Evolutionary conservation across 2,329 filamentous ascomycete genomes (phyloP).

Genomic region (Aspergillus niger): DNA sequence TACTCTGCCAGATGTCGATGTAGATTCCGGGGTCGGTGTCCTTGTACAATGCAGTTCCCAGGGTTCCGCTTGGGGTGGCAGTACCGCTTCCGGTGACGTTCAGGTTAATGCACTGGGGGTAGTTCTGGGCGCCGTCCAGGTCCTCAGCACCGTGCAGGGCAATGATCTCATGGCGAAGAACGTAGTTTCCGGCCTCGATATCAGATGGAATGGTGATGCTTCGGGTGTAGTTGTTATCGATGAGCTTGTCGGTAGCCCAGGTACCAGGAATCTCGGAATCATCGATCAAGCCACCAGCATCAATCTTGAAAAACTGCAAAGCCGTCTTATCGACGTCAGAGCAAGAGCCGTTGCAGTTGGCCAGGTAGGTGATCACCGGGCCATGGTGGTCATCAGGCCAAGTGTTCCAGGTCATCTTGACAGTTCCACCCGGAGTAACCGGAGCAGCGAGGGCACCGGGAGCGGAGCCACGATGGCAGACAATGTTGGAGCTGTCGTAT

Average conservation of each 20-base stretch:
- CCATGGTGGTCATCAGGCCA: slow-evolving; percentile 65
- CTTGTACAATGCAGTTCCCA: slow-evolving; percentile 57
- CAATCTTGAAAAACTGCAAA: slow-evolving; percentile 64
- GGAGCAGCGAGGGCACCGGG: slow-evolving; percentile 51
- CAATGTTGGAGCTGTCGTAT: slow-evolving; percentile 51
- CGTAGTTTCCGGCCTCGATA: slow-evolving; percentile 52
- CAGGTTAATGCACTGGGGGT: slow-evolving; percentile 60
- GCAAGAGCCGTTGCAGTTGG: slow-evolving; percentile 58
- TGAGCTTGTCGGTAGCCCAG: slow-evolving; percentile 58
- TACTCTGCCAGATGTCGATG: slow-evolving; percentile 57
- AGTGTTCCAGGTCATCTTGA: slow-evolving; percentile 61
- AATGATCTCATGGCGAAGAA: slow-evolving; percentile 56
- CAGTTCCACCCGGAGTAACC: slow-evolving; percentile 58
- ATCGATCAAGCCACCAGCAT: slow-evolving; percentile 53
- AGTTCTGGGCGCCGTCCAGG: slow-evolving; percentile 51
- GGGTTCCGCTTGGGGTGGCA: slow-evolving; percentile 46
- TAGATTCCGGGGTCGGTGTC: slow-evolving; percentile 56
- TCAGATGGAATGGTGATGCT: slow-evolving; percentile 47
- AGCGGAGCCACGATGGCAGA: slow-evolving; percentile 61
- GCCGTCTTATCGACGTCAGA: slow-evolving; percentile 51
- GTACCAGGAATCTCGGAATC: slow-evolving; percentile 43
- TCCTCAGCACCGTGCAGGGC: slow-evolving; percentile 48
- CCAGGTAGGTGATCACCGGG: slow-evolving; percentile 64
- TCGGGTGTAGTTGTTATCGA: slow-evolving; percentile 50
- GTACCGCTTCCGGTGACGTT: slow-evolving; percentile 56